Evolutionary conservation across 2,329 filamentous ascomycete species (phyloP).

Genomic region (Curvularia hawaiiensis): DNA sequence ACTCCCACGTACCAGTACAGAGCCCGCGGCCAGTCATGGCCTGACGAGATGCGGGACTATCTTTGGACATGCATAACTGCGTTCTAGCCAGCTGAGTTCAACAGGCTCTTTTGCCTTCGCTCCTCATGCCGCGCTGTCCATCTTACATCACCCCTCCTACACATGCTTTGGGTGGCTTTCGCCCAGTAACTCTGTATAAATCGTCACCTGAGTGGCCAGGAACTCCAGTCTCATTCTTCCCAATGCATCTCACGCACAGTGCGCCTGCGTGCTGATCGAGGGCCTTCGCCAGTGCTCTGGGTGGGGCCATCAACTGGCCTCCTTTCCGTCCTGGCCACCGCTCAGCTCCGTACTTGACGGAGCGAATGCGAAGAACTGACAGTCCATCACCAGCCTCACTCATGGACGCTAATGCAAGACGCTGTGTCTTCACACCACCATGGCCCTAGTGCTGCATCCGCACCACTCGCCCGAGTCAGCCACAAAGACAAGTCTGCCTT

Average conservation of each 20-base stretch:
- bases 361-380: constrained; percentile 4
- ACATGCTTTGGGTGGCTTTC: constrained; percentile 38
- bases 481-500: constrained; percentile 9
- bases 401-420: constrained; percentile 23
- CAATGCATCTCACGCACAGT: constrained; percentile 19
- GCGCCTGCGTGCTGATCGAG: background rate
- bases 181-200: constrained; percentile 31
- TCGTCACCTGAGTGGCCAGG: constrained; percentile 34
- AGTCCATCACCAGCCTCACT: constrained; percentile 20
- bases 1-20: background rate
- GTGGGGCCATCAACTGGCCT: constrained; percentile 5
- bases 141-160: constrained; percentile 17
- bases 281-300: constrained; percentile 6
- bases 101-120: background rate
- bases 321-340: constrained; percentile 10
- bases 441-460: constrained; percentile 10
- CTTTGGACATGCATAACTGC: background rate
- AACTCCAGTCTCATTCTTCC: constrained; percentile 28
- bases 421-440: constrained; percentile 20
- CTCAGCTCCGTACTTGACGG: constrained; percentile 6
- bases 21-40: constrained; percentile 5
- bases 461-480: constrained; percentile 11
- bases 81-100: background rate
- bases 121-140: background rate
- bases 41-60: background rate